Conservation (phyloP, 129 eudicot species). For the Tagetes erecta region DNA sequence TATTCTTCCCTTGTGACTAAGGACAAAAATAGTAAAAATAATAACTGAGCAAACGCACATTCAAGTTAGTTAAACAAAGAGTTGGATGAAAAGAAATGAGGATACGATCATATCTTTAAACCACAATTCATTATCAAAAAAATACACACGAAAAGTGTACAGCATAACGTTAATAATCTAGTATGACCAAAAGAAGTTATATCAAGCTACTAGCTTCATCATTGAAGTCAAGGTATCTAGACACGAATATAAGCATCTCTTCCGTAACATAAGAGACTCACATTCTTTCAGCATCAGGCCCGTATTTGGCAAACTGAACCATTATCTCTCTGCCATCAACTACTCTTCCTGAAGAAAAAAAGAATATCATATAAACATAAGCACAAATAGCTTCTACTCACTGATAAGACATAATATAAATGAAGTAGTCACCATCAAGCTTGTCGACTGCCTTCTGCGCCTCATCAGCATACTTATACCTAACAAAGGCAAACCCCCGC, state of each 20-base stretch:
- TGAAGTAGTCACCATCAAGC: conserved; percentile 63
- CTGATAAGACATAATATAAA: neutral
- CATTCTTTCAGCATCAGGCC: conserved; percentile 97
- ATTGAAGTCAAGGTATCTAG: neutral
- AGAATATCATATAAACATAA: neutral
- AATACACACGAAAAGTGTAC: neutral
- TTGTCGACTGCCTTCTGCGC: conserved; percentile 95
- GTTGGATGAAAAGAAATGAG: neutral
- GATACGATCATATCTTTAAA: neutral
- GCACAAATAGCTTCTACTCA: neutral
- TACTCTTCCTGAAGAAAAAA: conserved; percentile 51
- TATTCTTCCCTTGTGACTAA: conserved; percentile 78
- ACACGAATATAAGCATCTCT: neutral
- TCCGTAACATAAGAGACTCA: conserved; percentile 32
- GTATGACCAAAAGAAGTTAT: neutral
- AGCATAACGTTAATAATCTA: neutral
- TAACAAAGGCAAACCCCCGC: conserved; percentile 97
- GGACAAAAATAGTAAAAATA: conserved; percentile 4
- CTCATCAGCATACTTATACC: conserved; percentile 95
- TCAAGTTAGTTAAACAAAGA: neutral
- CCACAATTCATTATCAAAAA: neutral
- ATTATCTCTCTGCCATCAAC: conserved; percentile 96
- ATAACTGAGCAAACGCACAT: neutral
- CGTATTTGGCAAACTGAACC: conserved; percentile 95
- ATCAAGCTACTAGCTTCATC: neutral